Evolutionary conservation across 345 rosid species (phyloP), one percentile per base, ranked within the genome.

Genomic region (Sapria himalayana): DNA sequence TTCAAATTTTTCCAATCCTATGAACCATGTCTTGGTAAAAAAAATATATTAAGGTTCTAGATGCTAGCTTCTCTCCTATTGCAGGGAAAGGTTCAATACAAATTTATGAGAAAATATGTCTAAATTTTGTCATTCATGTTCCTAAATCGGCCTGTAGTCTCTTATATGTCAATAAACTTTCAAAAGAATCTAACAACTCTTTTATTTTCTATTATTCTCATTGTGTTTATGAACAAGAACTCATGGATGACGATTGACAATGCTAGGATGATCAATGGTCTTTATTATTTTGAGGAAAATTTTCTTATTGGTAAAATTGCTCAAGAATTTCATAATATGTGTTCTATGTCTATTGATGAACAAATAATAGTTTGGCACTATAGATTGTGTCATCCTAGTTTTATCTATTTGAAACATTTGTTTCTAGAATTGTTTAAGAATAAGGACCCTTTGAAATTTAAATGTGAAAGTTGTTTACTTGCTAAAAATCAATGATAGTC

Each of bases 321-420:
- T 27, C 35, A 43, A 29, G 23, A 10, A 3, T 11, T 25, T 0
- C 16, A 15, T 27, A 43, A 36, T 43, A 17, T 16, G 10, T 16
- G 16, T 43, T 43, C 23, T 13, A 25, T 9, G 13, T n/a, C 2
- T 43, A 36, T 25, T 25, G 10, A 15, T 0, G 35, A 43, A 2
- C 34, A 43, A 25, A 27, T 43, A 1, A 7, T 27, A 11, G 5
- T 43, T 15, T 43, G 22, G 35, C 47, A 11, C 19, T 7, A 5
- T 14, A 43, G 35, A 27, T 25, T 43, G 29, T 21, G 15, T 9
- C 5, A 43, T 43, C 47, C 35, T 43, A 43, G 23, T n/a, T 43
- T 43, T 43, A 9, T 23, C 1, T 43, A 43, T 43, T 23, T 15
- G 4, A 27, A 43, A 27, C 1, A 11, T 15, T 16, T 25, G n/a